A percentile compares a stretch with the other conserved stretches of the same genome.
phyloP scores from a whole-genome alignment of 164 flowering plant species.

The Chimonanthus praecox region DNA sequence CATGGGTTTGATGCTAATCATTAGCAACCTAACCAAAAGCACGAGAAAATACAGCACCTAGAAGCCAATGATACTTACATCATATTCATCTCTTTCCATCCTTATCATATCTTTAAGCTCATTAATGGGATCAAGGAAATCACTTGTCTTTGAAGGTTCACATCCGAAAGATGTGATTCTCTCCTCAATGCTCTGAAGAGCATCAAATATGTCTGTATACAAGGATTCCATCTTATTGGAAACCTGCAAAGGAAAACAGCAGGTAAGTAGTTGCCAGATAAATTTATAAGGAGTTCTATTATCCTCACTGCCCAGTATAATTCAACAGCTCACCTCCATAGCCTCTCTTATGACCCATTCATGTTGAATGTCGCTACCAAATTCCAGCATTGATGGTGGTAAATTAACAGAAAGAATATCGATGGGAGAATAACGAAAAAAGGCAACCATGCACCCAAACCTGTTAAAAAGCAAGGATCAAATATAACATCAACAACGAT shows the following conservation, averaged over 20 bases:
- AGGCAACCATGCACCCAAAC: conserved; percentile 83
- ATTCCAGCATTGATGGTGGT: conserved; percentile 74
- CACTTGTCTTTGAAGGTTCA: conserved; percentile 32
- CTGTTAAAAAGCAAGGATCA: conserved; percentile 30
- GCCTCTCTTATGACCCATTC: conserved; percentile 62
- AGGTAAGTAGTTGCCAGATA: neutral
- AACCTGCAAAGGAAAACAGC: conserved; percentile 38
- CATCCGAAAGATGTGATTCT: conserved; percentile 31
- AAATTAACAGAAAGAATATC: conserved; percentile 69
- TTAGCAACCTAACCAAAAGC: neutral
- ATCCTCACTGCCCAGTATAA: neutral
- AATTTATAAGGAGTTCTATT: too few species aligned
- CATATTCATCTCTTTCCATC: conserved; percentile 58
- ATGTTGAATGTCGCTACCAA: conserved; percentile 39
- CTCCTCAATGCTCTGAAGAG: conserved; percentile 48
- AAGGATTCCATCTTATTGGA: conserved; percentile 52
- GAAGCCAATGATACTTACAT: conserved; percentile 36
- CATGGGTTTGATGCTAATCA: neutral
- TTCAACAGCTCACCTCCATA: conserved; percentile 44
- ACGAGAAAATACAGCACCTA: neutral
- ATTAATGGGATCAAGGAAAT: conserved; percentile 41
- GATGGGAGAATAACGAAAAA: conserved; percentile 83
- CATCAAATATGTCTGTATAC: conserved; percentile 55
- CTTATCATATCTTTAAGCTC: conserved; percentile 56
- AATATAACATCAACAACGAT: neutral